Conservation (phyloP, 2,329 filamentous ascomycete species). For the Teratosphaeria gauchensis region DNA sequence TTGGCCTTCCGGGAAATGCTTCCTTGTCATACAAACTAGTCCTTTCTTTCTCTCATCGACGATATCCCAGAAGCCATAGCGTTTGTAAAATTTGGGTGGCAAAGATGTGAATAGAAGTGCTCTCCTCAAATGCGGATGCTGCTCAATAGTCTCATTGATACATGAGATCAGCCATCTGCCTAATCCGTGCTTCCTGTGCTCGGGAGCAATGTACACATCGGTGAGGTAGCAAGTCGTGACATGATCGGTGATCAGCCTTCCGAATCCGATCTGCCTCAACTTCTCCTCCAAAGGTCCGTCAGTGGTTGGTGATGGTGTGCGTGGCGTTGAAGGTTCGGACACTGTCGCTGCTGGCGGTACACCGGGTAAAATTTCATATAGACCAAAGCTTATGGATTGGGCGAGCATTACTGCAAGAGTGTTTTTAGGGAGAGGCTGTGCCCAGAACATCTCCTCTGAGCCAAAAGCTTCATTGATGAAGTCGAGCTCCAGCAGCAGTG, state of each 20-base stretch:
- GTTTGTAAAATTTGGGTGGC: not conserved
- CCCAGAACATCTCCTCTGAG: conserved; percentile 23
- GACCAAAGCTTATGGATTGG: conserved; percentile 19
- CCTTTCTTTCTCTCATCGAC: not conserved
- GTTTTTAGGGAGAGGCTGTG: conserved; percentile 11
- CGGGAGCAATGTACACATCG: conserved; percentile 17
- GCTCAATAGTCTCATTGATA: conserved; percentile 11
- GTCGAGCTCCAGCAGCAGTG: conserved; percentile 9
- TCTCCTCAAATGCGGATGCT: conserved; percentile 13
- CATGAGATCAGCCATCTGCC: conserved; percentile 18
- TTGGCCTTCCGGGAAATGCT: not conserved
- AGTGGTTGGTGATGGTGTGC: conserved; percentile 14
- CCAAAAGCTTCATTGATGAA: conserved; percentile 21
- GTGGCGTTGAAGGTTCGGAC: conserved; percentile 14
- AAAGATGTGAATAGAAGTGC: conserved; percentile 11
- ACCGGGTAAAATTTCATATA: conserved; percentile 12
- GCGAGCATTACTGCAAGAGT: conserved; percentile 13
- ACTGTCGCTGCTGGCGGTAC: conserved; percentile 4
- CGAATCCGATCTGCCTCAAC: conserved; percentile 19
- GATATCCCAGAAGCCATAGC: not conserved
- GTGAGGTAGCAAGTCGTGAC: conserved; percentile 19
- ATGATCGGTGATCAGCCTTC: conserved; percentile 19
- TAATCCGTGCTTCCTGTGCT: conserved; percentile 11
- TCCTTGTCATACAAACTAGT: not conserved
- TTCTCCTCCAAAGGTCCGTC: conserved; percentile 4